Evolutionary conservation across 345 rosid species (phyloP).

Genomic region (Eutrema heterophyllum): DNA sequence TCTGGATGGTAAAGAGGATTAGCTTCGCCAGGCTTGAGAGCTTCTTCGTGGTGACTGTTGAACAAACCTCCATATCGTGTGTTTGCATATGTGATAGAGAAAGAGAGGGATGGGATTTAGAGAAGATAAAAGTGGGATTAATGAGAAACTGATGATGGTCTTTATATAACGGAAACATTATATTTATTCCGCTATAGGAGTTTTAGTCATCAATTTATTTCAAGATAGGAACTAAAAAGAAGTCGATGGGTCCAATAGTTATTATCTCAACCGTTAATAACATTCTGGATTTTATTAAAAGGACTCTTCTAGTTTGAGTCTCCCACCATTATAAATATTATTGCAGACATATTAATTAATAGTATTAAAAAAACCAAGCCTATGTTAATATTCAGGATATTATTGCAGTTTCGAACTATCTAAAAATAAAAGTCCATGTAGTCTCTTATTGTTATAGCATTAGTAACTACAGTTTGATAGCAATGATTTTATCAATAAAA

Average conservation of each 20-base stretch:
- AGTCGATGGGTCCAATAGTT: constrained; percentile 26
- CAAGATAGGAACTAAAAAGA: neutral
- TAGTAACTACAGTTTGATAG: neutral
- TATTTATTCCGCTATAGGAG: constrained; percentile 10
- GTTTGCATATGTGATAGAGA: constrained; percentile 1
- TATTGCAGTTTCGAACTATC: neutral
- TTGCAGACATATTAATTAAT: no score
- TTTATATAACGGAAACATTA: constrained; percentile 26
- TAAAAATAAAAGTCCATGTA: neutral
- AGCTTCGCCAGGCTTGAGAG: constrained; percentile 23
- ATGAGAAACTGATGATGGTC: constrained; percentile 26
- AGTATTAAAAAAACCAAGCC: neutral
- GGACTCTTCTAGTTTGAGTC: neutral
- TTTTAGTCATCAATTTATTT: neutral
- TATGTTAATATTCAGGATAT: neutral
- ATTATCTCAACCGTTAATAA: constrained; percentile 11
- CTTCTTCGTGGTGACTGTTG: constrained; percentile 33
- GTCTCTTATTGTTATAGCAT: neutral
- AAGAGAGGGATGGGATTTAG: constrained; percentile 12
- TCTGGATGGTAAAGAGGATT: constrained; percentile 30
- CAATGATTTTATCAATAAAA: neutral
- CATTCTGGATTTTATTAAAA: neutral
- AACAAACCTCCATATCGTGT: constrained; percentile 28
- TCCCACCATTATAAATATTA: neutral
- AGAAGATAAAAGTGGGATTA: constrained; percentile 15